Evolutionary conservation across 2,329 filamentous ascomycete species (phyloP), one percentile per base, ranked within the genome.

Genomic region (Knoxdaviesia capensis): DNA sequence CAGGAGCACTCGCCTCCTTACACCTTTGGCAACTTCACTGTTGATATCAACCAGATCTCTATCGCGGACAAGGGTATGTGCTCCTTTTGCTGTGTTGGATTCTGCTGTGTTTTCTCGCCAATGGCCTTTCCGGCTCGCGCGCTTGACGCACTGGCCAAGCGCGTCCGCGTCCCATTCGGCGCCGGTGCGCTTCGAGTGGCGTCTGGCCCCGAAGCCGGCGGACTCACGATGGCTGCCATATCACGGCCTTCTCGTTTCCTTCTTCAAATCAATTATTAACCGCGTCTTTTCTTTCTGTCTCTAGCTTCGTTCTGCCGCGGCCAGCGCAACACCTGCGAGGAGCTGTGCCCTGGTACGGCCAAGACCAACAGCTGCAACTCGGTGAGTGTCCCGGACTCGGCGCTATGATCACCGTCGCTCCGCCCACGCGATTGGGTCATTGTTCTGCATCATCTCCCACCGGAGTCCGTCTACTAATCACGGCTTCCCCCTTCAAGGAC

Each of bases 231-330:
- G 20, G 20, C 20, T 20, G 20, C 20, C 20, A 20, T 3, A 20
- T 20, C 3, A 20, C 20, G 20, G 20, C 20, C 20, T 20, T 20
- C 20, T 20, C 20, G 2, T 20, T 20, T 20, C 20, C 20, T 20
- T 20, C 20, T 20, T 20, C 20, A 20, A 20, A 20, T 20, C 20
- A 20, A 2, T 20, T 20, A 20, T 3, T 20, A 20, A 20, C 20
- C 20, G 3, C 20, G 20, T 20, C 20, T 20, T 20, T 20, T 20
- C 20, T 11, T 9, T 2, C 5, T 6, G 33, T 29, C 36, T 41
- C 45, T 46, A 71, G 69, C 63, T 39, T 43, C 50, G 11, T 74
- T 69, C 69, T 74, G 70, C 54, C 53, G 51, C 41, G 67, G 60
- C 36, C 59, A 74, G 59, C 55, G 54, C 45, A 64, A 69, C 54